These are phyloP conservation scores for Piromyces finnis DNA, from an alignment of 192 early-diverging fungal species.

Conservation along the genomic window DNA sequence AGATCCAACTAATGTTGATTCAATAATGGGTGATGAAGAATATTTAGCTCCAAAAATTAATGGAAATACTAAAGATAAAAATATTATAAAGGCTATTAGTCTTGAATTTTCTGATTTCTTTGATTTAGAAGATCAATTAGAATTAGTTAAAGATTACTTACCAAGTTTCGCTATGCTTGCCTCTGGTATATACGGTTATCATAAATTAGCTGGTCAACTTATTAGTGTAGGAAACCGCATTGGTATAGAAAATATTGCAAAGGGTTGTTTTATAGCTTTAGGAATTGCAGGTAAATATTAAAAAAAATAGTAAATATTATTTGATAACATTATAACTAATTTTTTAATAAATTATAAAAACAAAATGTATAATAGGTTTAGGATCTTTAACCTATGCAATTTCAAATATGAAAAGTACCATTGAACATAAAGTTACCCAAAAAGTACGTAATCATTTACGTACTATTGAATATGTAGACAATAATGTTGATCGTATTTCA, in stretches of 20 bases:
- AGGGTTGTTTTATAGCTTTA: conserved; percentile 21
- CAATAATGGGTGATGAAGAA: not conserved
- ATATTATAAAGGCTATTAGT: not conserved
- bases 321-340: too few species aligned
- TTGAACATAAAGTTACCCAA: conserved; percentile 16
- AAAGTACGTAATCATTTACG: conserved; percentile 22
- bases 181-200: conserved; percentile 22
- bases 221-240: conserved; percentile 2
- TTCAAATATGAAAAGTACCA: conserved; percentile 20
- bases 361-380: conserved; percentile 10
- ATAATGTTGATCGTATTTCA: conserved; percentile 15
- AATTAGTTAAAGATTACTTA: conserved; percentile 25
- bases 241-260: conserved; percentile 3
- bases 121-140: conserved; percentile 24
- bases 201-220: conserved; percentile 8
- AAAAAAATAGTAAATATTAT: not conserved
- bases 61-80: conserved; percentile 6
- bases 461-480: conserved; percentile 10
- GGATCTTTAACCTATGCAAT: conserved; percentile 28
- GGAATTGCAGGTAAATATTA: conserved; percentile 21
- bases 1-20: not conserved
- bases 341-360: not conserved
- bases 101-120: conserved; percentile 29
- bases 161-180: conserved; percentile 19
- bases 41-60: not conserved